Base-by-base conservation (phyloP, 2,329 filamentous ascomycete genomes). In the Ophiocordyceps unilateralis region DNA sequence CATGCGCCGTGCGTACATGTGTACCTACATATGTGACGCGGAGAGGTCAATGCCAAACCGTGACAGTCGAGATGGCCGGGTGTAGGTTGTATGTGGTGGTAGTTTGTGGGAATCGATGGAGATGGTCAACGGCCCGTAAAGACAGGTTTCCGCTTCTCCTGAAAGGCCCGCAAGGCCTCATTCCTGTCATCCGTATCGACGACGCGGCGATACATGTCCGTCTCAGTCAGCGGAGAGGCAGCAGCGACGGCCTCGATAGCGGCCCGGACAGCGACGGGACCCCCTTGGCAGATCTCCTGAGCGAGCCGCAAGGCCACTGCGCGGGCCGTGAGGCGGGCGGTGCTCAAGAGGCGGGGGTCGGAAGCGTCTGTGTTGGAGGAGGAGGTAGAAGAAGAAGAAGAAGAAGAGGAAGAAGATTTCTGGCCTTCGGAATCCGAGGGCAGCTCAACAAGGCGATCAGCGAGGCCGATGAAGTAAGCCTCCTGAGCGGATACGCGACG, bases 391-490 rank as follows among this genome's bases (percentile, higher is more conserved):
- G n/a, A n/a, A n/a, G n/a, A n/a, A n/a, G n/a, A 9, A 26, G 24
- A 9, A 26, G 24, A 12, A 26, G 24, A 26, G 12, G 4, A 26
- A 26, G 24, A 9, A 26, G 24, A 9, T 12, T 8, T 26, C 9
- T 10, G 24, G 9, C 24, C 12, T 8, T 26, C 24, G 24, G 24
- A 12, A 42, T 75, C 68, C 50, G 76, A 70, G 6, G 75, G 73
- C 20, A 74, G 71, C 61, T 95, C 83, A 21, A 95, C 85, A 24
- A 96, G 64, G n/a, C 89, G 71, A 62, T 96, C 87, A 39, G 84
- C 88, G 28, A 98, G 69, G 1, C 91, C 91, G 17, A 95, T 64
- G 59, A 93, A 91, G 62, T 94, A 93, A 0, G 91, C 85, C 65
- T 96, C 91, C 1, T 83, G 67, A 0, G 78, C 89, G 9, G 72